phyloP scores from a whole-genome alignment of 2,329 filamentous ascomycete genomes.

The Trichophyton schoenleinii region DNA sequence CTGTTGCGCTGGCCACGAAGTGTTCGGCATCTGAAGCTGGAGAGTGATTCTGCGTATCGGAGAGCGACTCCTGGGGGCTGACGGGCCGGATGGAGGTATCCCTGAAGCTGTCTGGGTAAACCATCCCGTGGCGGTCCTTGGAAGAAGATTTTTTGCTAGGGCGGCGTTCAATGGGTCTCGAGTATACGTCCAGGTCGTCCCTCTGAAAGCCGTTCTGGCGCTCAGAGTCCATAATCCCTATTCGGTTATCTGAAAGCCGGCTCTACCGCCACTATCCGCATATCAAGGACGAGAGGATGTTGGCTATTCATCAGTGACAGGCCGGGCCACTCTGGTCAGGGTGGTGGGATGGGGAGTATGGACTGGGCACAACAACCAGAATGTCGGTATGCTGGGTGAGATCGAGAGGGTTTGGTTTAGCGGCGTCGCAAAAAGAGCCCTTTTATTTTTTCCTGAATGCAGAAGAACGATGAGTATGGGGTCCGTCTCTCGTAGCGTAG shows the following conservation, averaged over 20 bases:
- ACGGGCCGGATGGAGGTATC: slow-evolving; percentile 35
- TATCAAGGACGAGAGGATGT: slow-evolving; percentile 3
- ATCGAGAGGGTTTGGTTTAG: too few species aligned
- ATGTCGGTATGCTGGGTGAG: too few species aligned
- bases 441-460: too few species aligned
- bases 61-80: slow-evolving; percentile 31
- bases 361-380: not conserved
- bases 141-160: slow-evolving; percentile 38
- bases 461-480: too few species aligned
- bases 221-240: slow-evolving; percentile 28
- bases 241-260: slow-evolving; percentile 1
- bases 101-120: slow-evolving; percentile 35
- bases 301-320: slow-evolving; percentile 3
- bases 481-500: too few species aligned
- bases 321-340: not conserved
- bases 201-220: slow-evolving; percentile 30
- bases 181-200: slow-evolving; percentile 28
- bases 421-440: too few species aligned
- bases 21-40: slow-evolving; percentile 28
- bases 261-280: slow-evolving; percentile 4
- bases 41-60: slow-evolving; percentile 26
- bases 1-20: slow-evolving; percentile 19
- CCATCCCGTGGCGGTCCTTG: slow-evolving; percentile 34
- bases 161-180: slow-evolving; percentile 31
- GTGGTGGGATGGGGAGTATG: not conserved